phyloP scores from a whole-genome alignment of 176 grass and related monocot genomes.

The Bothriochloa decipiens region DNA sequence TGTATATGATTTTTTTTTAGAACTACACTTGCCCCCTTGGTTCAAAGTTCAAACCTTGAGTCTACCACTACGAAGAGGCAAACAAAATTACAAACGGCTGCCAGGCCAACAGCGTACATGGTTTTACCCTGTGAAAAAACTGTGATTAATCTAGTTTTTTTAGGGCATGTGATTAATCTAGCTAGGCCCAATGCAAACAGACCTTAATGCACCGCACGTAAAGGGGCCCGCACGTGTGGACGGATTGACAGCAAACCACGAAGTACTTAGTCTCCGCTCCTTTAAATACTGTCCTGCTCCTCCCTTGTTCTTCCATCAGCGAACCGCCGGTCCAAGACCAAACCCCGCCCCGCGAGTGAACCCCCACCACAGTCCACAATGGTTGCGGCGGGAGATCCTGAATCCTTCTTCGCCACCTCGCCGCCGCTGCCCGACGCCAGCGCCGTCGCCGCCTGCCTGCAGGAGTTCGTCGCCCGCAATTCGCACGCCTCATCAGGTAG shows the following conservation, averaged over 20 bases:
- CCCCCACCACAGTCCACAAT: constrained; percentile 3
- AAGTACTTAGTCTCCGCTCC: background rate
- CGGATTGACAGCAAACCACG: background rate
- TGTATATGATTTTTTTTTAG: no score
- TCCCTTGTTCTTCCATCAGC: background rate
- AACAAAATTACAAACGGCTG: no score
- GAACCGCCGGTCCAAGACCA: constrained; percentile 2
- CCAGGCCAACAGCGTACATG: no score
- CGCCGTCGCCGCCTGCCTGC: constrained; percentile 40
- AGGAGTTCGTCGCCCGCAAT: constrained; percentile 55
- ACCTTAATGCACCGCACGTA: no score
- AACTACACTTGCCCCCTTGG: no score
- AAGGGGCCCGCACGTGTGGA: no score
- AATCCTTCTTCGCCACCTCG: constrained; percentile 64
- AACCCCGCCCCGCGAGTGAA: background rate
- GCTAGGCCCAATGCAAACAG: no score
- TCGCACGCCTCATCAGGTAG: constrained; percentile 32
- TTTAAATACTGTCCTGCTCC: constrained; percentile 34
- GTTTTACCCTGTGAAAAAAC: no score
- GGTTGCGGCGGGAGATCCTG: constrained; percentile 37
- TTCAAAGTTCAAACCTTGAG: no score
- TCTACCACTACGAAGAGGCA: no score
- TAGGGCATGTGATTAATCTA: no score
- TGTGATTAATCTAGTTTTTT: no score
- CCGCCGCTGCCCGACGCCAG: constrained; percentile 56